A percentile compares a stretch with the other conserved stretches of the same genome.
phyloP scores from a whole-genome alignment of 179 eudicot species.

The Silene noctiflora region DNA sequence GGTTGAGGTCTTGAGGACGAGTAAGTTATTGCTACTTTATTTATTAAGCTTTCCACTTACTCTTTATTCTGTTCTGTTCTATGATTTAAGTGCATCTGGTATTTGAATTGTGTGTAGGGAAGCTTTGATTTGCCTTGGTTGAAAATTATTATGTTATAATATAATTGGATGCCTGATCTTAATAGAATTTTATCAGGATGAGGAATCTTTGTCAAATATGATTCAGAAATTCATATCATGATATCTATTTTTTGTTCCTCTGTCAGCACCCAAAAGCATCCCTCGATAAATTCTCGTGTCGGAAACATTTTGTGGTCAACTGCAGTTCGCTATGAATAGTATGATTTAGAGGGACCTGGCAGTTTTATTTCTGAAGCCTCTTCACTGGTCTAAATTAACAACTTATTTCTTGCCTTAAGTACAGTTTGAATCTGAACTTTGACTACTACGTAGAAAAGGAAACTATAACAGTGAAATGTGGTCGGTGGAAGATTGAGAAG shows the following conservation, averaged over 20 bases:
- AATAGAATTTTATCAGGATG: slow-evolving; percentile 28
- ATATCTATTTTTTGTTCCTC: slow-evolving; percentile 14
- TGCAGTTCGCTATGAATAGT: neutral
- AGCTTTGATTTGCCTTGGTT: slow-evolving; percentile 8
- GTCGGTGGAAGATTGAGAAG: slow-evolving; percentile 5
- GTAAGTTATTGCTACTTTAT: slow-evolving; percentile 2
- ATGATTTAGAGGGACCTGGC: neutral
- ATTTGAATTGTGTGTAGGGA: neutral
- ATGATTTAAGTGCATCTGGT: neutral
- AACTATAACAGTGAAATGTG: neutral
- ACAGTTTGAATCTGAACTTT: neutral
- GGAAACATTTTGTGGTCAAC: no score
- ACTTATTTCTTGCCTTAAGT: neutral
- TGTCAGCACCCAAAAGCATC: neutral
- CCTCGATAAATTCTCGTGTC: no score
- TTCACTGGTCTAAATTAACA: neutral
- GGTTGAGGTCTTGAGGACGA: neutral
- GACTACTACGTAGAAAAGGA: neutral
- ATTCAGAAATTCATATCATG: slow-evolving; percentile 31
- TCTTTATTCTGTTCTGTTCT: neutral
- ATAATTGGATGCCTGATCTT: slow-evolving; percentile 23
- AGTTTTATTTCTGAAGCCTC: neutral
- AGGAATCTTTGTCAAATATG: slow-evolving; percentile 32
- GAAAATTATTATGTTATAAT: slow-evolving; percentile 14
- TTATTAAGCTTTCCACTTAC: neutral